These are phyloP conservation scores for Helianthus annuus DNA, from an alignment of 129 eudicot genomes.

Conservation along the genomic window HanXRQr2.0-SUNRISE NC_035437.2:145349902-145350401, in stretches of 20 bases:
- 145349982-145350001: constrained; percentile 8
- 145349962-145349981: constrained; percentile 14
- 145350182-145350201: constrained; percentile 49
- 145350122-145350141: constrained; percentile 71
- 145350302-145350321: constrained; percentile 29
- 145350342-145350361: constrained; percentile 30
- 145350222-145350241: constrained; percentile 78
- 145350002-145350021: neutral
- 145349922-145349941: constrained; percentile 33
- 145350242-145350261: constrained; percentile 70
- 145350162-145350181: constrained; percentile 47
- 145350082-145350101: constrained; percentile 76
- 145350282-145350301: constrained; percentile 24
- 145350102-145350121: constrained; percentile 93
- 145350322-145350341: constrained; percentile 42
- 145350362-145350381: constrained; percentile 47
- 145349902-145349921: constrained; percentile 34
- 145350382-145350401: constrained; percentile 24
- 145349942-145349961: constrained; percentile 33
- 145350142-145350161: constrained; percentile 33
- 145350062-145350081: constrained; percentile 91
- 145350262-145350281: constrained; percentile 29
- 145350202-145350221: constrained; percentile 53
- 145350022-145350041: constrained; percentile 1
- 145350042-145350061: neutral